Conservation (phyloP, 2,329 filamentous ascomycete species). For the Dactylella cylindrospora region DNA sequence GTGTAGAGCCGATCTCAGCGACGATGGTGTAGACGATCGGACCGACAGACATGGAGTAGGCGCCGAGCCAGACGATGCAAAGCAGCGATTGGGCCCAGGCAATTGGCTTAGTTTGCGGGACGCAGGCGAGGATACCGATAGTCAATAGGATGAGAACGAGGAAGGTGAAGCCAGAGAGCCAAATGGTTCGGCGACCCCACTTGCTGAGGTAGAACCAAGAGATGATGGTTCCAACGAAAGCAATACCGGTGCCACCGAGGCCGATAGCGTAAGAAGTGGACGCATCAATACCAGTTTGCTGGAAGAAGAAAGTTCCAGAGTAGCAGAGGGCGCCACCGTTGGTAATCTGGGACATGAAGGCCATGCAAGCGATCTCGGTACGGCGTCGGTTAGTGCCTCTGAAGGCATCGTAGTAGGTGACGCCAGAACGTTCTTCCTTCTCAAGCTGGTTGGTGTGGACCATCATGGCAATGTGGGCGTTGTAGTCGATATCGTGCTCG, state of each 20-base stretch:
- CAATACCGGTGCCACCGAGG: conserved; percentile 55
- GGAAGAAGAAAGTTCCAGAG: conserved; percentile 56
- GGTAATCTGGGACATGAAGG: conserved; percentile 55
- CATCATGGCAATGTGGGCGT: conserved; percentile 91
- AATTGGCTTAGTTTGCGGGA: conserved; percentile 51
- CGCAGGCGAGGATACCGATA: conserved; percentile 54
- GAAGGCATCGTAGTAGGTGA: conserved; percentile 76
- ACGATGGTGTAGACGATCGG: conserved; percentile 57
- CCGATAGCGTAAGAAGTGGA: conserved; percentile 53
- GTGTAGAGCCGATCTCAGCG: conserved; percentile 55
- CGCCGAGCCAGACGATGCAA: conserved; percentile 54
- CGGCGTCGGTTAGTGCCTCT: conserved; percentile 73
- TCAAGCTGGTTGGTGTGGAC: conserved; percentile 82
- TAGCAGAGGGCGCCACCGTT: conserved; percentile 54
- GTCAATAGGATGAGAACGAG: conserved; percentile 54
- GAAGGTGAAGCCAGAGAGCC: conserved; percentile 53
- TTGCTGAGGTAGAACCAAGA: conserved; percentile 55
- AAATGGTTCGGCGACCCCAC: conserved; percentile 55
- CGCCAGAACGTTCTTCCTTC: conserved; percentile 59
- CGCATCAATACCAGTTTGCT: conserved; percentile 54
- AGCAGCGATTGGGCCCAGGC: conserved; percentile 55
- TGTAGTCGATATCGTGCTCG: conserved; percentile 73
- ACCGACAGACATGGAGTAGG: conserved; percentile 55
- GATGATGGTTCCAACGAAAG: conserved; percentile 54
- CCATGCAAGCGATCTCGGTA: conserved; percentile 68